Conservation (phyloP, 169 alveolate species). For the Theileria equi region DNA sequence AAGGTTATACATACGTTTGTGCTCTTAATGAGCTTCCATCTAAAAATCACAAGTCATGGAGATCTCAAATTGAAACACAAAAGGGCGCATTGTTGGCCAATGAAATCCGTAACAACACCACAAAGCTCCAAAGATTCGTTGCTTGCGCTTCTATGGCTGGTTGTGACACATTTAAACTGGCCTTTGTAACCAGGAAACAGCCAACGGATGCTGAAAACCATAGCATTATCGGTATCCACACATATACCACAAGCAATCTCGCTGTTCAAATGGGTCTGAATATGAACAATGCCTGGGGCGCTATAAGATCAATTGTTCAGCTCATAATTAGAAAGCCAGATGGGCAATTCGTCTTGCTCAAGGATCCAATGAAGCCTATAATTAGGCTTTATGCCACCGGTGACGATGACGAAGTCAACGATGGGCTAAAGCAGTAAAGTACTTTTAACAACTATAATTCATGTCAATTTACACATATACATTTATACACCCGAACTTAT, state of each 20-base stretch:
- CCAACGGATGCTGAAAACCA: slow-evolving; percentile 85
- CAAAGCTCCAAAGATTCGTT: slow-evolving; percentile 83
- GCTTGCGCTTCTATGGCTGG: slow-evolving; percentile 85
- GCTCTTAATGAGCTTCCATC: slow-evolving; percentile 81
- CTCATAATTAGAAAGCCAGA: slow-evolving; percentile 79
- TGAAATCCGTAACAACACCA: slow-evolving; percentile 85
- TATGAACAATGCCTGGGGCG: slow-evolving; percentile 88
- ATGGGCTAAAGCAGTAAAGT: slow-evolving; percentile 2
- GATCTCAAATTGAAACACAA: slow-evolving; percentile 83
- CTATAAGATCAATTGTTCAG: slow-evolving; percentile 77
- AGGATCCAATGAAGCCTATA: slow-evolving; percentile 86
- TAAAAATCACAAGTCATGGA: slow-evolving; percentile 82
- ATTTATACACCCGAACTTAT: too few relatives aligned
- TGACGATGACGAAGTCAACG: slow-evolving; percentile 75
- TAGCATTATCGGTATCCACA: slow-evolving; percentile 77
- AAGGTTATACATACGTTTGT: slow-evolving; percentile 78
- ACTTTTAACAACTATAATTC: too few relatives aligned
- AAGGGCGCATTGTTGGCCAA: slow-evolving; percentile 85
- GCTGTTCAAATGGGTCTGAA: slow-evolving; percentile 87
- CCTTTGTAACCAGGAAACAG: slow-evolving; percentile 79
- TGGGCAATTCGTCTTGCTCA: slow-evolving; percentile 84
- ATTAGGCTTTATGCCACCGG: slow-evolving; percentile 82
- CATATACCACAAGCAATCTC: slow-evolving; percentile 84
- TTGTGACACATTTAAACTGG: slow-evolving; percentile 84
- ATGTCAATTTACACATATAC: too few relatives aligned